phyloP scores from a whole-genome alignment of 2,329 filamentous ascomycete species.

The Pseudopyrenochaeta lycopersici region DNA sequence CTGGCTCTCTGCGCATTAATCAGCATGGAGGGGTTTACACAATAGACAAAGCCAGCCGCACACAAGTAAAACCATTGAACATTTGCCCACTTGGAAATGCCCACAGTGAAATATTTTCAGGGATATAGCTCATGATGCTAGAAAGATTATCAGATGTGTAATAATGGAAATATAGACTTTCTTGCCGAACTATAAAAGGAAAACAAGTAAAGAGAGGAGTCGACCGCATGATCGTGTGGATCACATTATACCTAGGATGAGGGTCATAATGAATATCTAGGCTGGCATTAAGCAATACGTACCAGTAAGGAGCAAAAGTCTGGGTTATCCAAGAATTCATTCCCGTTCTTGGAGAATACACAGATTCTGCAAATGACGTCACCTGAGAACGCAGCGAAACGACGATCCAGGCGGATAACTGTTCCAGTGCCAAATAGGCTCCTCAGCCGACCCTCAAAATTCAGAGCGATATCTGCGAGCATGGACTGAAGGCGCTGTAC shows the following conservation, averaged over 20 bases:
- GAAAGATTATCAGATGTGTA: too few relatives aligned
- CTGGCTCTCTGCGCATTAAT: too few relatives aligned
- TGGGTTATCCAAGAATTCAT: constrained; percentile 13
- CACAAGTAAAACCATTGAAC: neutral
- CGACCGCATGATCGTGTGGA: constrained; percentile 9
- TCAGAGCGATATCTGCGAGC: constrained; percentile 19
- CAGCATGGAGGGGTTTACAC: too few relatives aligned
- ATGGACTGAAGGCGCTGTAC: constrained; percentile 26
- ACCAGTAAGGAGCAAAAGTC: constrained; percentile 20
- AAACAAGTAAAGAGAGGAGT: constrained; percentile 17
- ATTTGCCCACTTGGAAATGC: neutral
- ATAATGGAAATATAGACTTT: too few relatives aligned
- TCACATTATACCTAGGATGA: neutral
- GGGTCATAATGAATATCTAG: neutral
- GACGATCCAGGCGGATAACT: constrained; percentile 28
- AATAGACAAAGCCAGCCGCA: too few relatives aligned
- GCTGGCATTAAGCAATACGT: neutral
- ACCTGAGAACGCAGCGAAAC: constrained; percentile 30
- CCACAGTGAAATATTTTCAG: neutral
- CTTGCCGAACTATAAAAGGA: constrained; percentile 16
- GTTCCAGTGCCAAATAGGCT: constrained; percentile 15
- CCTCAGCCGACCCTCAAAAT: too few relatives aligned
- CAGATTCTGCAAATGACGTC: constrained; percentile 37
- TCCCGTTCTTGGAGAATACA: neutral
- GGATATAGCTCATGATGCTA: constrained; percentile 1